A percentile compares a stretch with the other conserved stretches of the same genome.
Evolutionary conservation across 2,329 filamentous ascomycete genomes (phyloP).

Genomic region (Magnaporthiopsis incrustans): DNA sequence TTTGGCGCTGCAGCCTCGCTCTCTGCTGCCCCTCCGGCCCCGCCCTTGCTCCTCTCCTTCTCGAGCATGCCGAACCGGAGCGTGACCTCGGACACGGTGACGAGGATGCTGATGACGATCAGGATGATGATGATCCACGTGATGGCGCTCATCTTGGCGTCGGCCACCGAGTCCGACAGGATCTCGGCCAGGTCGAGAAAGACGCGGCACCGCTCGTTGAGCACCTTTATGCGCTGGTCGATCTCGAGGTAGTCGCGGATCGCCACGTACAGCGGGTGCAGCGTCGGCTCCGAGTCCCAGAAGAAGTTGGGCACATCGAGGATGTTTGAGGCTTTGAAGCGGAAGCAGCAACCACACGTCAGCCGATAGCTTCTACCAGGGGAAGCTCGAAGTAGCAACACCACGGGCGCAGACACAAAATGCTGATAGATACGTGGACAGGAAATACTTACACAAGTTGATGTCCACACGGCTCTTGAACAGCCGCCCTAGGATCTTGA

Average conservation of each 20-base stretch:
- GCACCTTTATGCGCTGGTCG: conserved; percentile 87
- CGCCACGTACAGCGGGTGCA: conserved; percentile 88
- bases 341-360: conserved; percentile 10
- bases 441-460: conserved; percentile 71
- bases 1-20: background rate
- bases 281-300: conserved; percentile 93
- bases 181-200: conserved; percentile 97
- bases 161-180: conserved; percentile 81
- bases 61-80: conserved; percentile 72
- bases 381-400: background rate
- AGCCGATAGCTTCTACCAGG: background rate
- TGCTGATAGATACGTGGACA: no score
- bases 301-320: conserved; percentile 96
- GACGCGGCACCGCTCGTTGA: conserved; percentile 93
- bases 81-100: conserved; percentile 84
- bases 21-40: background rate
- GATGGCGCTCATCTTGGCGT: conserved; percentile 91
- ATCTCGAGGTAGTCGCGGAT: conserved; percentile 98
- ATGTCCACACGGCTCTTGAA: conserved; percentile 96
- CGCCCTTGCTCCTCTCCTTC: conserved; percentile 27
- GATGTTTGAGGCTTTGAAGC: conserved; percentile 71
- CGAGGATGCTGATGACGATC: conserved; percentile 82
- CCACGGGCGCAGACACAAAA: background rate
- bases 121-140: conserved; percentile 98
- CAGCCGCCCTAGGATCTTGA: conserved; percentile 80